phyloP scores from a whole-genome alignment of 1,139 yeast species.

The Blastobotrys illinoisensis region DNA sequence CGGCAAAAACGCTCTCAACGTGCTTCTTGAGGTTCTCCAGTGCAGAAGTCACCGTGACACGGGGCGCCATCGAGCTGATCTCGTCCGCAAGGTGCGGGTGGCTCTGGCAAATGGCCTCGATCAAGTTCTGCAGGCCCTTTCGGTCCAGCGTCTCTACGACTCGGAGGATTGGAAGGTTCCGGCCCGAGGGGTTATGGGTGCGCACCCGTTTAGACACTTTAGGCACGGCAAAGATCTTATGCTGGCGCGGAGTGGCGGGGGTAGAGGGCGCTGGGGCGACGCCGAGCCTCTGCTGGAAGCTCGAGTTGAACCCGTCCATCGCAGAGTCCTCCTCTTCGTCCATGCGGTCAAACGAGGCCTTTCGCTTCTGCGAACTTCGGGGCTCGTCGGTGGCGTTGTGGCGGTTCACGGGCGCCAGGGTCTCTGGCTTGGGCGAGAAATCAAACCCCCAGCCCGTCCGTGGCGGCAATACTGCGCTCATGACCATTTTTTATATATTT shows the following conservation, averaged over 20 bases:
- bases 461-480: constrained; percentile 26
- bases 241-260: constrained; percentile 2
- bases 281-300: constrained; percentile 12
- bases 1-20: constrained; percentile 41
- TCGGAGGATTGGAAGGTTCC: constrained; percentile 51
- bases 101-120: constrained; percentile 46
- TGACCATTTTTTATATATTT: constrained; percentile 17
- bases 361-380: constrained; percentile 8
- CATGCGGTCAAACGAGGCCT: constrained; percentile 12
- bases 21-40: constrained; percentile 47
- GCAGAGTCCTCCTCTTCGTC: constrained; percentile 2
- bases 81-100: constrained; percentile 62
- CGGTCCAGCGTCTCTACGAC: constrained; percentile 64
- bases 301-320: constrained; percentile 12
- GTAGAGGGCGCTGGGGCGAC: constrained; percentile 4
- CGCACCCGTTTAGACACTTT: constrained; percentile 19
- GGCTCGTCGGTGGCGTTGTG: not conserved
- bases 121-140: constrained; percentile 46
- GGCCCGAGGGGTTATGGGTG: constrained; percentile 26
- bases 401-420: not conserved
- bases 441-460: constrained; percentile 27
- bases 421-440: constrained; percentile 10
- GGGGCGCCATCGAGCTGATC: constrained; percentile 51
- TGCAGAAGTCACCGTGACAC: constrained; percentile 50
- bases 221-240: not conserved